phyloP scores from a whole-genome alignment of 78 protist genomes.

The Speleostelium caveatum region DNA sequence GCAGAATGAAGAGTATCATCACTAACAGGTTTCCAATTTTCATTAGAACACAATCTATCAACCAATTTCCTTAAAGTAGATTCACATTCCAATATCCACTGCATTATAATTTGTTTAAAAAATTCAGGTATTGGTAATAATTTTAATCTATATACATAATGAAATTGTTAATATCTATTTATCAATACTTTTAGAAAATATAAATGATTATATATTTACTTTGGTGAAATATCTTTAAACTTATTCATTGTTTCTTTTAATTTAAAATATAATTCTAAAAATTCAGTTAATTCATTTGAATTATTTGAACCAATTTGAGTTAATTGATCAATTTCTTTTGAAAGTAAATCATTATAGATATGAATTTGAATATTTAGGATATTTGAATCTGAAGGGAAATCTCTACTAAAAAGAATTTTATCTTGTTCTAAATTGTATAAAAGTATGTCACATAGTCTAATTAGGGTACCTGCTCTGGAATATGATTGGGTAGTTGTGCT shows the following conservation, averaged over 20 bases:
- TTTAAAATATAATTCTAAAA: conserved; percentile 54
- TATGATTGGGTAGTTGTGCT: background rate
- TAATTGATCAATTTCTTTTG: conserved; percentile 52
- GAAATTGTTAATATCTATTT: too few species aligned
- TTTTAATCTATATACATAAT: too few species aligned
- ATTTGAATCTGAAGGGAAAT: conserved; percentile 52
- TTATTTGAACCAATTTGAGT: conserved; percentile 35
- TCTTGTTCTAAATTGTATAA: conserved; percentile 51
- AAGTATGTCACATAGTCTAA: conserved; percentile 50
- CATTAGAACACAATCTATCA: conserved; percentile 36
- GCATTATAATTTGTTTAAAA: conserved; percentile 59
- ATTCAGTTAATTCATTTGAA: conserved; percentile 40
- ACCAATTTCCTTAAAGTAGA: conserved; percentile 4
- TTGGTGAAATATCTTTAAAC: conserved; percentile 49
- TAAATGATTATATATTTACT: background rate
- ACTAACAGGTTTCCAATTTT: conserved; percentile 59
- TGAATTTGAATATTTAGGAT: conserved; percentile 16
- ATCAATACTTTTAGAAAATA: background rate
- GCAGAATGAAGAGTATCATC: conserved; percentile 50
- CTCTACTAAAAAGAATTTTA: conserved; percentile 27
- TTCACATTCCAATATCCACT: conserved; percentile 52
- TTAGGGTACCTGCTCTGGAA: conserved; percentile 16
- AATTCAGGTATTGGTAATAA: conserved; percentile 49
- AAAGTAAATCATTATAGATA: background rate
- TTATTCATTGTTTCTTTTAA: conserved; percentile 33